phyloP scores from a whole-genome alignment of 176 grass and related monocot species.

The Cocos nucifera region DNA sequence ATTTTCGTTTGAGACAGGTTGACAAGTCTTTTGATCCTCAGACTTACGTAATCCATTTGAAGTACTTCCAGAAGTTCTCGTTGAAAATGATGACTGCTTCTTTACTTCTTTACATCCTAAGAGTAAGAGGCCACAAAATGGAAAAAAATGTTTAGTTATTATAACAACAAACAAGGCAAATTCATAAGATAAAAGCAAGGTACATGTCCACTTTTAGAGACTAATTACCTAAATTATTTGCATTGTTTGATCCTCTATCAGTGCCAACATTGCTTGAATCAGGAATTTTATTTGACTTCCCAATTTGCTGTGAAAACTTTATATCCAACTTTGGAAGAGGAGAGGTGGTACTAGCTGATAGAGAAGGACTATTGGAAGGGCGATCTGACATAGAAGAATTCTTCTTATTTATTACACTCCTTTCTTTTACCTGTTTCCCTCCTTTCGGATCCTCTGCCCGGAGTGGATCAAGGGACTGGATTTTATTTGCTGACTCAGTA shows the following conservation, averaged over 20 bases:
- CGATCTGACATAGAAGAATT: constrained; percentile 42
- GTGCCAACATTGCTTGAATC: constrained; percentile 31
- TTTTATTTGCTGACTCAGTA: constrained; percentile 29
- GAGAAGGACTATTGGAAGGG: constrained; percentile 25
- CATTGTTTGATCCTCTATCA: constrained; percentile 41
- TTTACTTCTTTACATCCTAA: constrained; percentile 53
- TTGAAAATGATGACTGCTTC: constrained; percentile 23
- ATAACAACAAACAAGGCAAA: constrained; percentile 15
- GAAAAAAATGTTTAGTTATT: constrained; percentile 21
- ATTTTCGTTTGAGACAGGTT: constrained; percentile 28
- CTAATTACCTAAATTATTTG: constrained; percentile 32
- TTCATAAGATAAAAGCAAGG: background rate
- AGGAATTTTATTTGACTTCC: constrained; percentile 28
- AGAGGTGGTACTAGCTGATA: constrained; percentile 16
- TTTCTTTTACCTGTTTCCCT: constrained; percentile 26
- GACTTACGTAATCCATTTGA: constrained; percentile 17
- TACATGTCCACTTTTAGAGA: background rate
- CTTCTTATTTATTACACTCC: constrained; percentile 35
- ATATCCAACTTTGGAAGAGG: constrained; percentile 39
- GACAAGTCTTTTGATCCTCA: constrained; percentile 7
- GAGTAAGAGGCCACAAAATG: background rate
- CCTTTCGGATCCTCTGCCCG: constrained; percentile 37
- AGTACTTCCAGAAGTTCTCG: constrained; percentile 24
- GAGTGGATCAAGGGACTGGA: constrained; percentile 28
- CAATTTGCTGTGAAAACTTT: constrained; percentile 21